A percentile compares a stretch with the other conserved stretches of the same genome.
Evolutionary conservation across 1,284 basidiomycete genomes (phyloP).

Genomic region (Sporisorium graminicola): DNA sequence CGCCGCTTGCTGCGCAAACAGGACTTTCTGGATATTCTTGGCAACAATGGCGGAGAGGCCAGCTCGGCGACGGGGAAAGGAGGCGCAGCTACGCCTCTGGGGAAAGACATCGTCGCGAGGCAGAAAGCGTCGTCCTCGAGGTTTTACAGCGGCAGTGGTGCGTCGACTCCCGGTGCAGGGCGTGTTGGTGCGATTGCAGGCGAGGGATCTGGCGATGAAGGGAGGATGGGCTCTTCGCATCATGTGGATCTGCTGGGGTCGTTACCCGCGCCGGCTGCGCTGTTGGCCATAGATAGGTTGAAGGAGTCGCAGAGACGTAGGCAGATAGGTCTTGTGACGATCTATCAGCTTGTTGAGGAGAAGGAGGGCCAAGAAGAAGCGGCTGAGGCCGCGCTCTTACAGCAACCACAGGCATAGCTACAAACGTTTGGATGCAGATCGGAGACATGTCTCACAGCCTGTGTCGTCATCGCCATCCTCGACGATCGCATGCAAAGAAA

Average conservation of each 20-base stretch:
- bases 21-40: constrained; percentile 47
- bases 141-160: constrained; percentile 48
- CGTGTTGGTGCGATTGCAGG: background rate
- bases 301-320: constrained; percentile 29
- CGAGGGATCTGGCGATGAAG: constrained; percentile 15
- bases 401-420: background rate
- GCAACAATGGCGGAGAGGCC: no score
- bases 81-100: constrained; percentile 18
- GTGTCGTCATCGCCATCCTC: background rate
- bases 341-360: constrained; percentile 46
- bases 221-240: constrained; percentile 12
- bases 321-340: constrained; percentile 30
- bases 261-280: constrained; percentile 36
- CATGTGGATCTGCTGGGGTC: constrained; percentile 47
- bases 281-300: constrained; percentile 35
- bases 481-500: background rate
- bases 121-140: constrained; percentile 17
- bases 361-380: constrained; percentile 3
- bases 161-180: constrained; percentile 33
- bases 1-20: constrained; percentile 36
- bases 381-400: background rate
- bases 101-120: constrained; percentile 25
- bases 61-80: constrained; percentile 7
- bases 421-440: no score
- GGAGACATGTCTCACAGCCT: background rate